phyloP scores from a whole-genome alignment of 2,329 filamentous ascomycete species.

The Pestalotiopsis sp. region DNA sequence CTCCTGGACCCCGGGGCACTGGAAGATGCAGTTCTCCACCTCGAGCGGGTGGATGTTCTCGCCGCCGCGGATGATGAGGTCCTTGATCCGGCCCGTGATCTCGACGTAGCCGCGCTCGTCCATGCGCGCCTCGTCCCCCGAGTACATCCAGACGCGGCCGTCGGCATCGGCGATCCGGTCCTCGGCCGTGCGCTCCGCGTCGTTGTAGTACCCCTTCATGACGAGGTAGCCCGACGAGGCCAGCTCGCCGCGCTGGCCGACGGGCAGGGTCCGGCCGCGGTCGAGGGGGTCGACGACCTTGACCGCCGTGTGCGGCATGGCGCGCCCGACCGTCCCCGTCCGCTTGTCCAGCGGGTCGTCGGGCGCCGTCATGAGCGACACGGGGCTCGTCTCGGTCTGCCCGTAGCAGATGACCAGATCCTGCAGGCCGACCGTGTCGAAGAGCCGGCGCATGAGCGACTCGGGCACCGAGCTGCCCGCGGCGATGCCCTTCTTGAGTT shows the following conservation, averaged over 20 bases:
- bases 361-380: conserved; percentile 79
- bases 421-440: conserved; percentile 70
- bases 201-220: conserved; percentile 90
- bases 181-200: conserved; percentile 66
- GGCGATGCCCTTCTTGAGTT: conserved; percentile 84
- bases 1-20: conserved; percentile 69
- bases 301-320: conserved; percentile 76
- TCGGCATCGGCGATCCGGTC: conserved; percentile 49
- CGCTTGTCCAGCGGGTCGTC: conserved; percentile 72
- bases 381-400: conserved; percentile 87
- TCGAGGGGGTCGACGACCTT: conserved; percentile 76
- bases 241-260: conserved; percentile 75
- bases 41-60: conserved; percentile 97
- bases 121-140: conserved; percentile 88
- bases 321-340: conserved; percentile 73
- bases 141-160: conserved; percentile 79
- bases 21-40: conserved; percentile 83
- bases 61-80: conserved; percentile 90
- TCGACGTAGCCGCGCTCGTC: conserved; percentile 79
- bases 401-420: conserved; percentile 94
- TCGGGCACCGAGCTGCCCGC: conserved; percentile 85
- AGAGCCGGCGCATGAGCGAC: conserved; percentile 75
- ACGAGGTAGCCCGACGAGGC: conserved; percentile 82
- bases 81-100: conserved; percentile 88
- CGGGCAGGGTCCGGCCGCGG: conserved; percentile 55